A percentile compares a stretch with the other conserved stretches of the same genome.
Conservation (phyloP, 352 stramenopile genomes). For the Elongisporangium senticosum region DNA sequence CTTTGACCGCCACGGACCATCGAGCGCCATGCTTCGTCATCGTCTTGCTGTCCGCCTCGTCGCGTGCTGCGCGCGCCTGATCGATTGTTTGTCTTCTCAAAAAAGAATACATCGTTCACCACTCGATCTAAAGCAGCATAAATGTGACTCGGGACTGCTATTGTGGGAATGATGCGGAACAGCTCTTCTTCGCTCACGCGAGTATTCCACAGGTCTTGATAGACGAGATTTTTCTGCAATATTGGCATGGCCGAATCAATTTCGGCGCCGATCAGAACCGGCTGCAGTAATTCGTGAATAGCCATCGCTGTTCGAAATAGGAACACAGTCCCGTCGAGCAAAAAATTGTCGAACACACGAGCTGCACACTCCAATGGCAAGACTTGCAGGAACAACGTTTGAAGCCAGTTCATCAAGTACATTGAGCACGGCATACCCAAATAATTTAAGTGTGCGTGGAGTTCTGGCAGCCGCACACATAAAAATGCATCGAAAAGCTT, state of each 20-base stretch:
- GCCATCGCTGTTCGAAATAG: slow-evolving; percentile 79
- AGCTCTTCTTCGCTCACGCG: slow-evolving; percentile 62
- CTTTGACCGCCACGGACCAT: slow-evolving; percentile 39
- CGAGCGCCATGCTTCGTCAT: slow-evolving; percentile 11
- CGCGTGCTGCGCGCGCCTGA: background rate
- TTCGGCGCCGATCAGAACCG: slow-evolving; percentile 45
- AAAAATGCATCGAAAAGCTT: slow-evolving; percentile 75
- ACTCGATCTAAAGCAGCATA: slow-evolving; percentile 66
- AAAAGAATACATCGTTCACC: slow-evolving; percentile 85
- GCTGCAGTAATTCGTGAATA: slow-evolving; percentile 64
- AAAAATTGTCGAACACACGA: slow-evolving; percentile 79
- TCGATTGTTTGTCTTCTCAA: slow-evolving; percentile 36
- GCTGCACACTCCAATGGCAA: slow-evolving; percentile 70
- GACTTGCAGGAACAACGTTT: slow-evolving; percentile 83
- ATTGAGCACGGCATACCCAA: slow-evolving; percentile 70
- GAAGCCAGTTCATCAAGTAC: slow-evolving; percentile 88
- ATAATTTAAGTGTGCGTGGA: slow-evolving; percentile 44
- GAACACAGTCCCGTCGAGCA: slow-evolving; percentile 81
- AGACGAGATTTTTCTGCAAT: slow-evolving; percentile 60
- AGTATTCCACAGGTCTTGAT: slow-evolving; percentile 53
- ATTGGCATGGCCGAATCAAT: slow-evolving; percentile 75
- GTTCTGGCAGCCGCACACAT: slow-evolving; percentile 28
- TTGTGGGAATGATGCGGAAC: slow-evolving; percentile 55
- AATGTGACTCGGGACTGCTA: slow-evolving; percentile 63
- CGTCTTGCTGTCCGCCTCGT: slow-evolving; percentile 10